A percentile compares a stretch with the other conserved stretches of the same genome.
phyloP scores from a whole-genome alignment of 768 basidiomycete genomes.

The Suillus clintonianus region DNA sequence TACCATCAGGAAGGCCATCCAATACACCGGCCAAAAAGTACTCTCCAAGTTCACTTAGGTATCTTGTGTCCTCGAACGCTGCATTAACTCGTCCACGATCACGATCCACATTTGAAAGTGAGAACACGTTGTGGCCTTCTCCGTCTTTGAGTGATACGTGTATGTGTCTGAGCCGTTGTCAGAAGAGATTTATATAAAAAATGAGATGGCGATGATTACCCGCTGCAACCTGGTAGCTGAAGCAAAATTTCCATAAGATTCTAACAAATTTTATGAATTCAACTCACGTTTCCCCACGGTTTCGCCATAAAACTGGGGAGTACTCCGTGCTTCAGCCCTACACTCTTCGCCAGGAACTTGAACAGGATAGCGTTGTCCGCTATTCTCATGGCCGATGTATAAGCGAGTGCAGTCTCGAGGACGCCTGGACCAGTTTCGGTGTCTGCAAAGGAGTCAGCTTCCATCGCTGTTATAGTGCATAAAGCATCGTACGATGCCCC shows the following conservation, averaged over 20 bases:
- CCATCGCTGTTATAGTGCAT: not conserved
- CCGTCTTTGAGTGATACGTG: constrained; percentile 83
- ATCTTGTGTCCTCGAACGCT: constrained; percentile 78
- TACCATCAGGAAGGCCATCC: constrained; percentile 87
- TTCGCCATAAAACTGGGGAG: constrained; percentile 99
- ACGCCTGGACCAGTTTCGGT: constrained; percentile 94
- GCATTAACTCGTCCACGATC: constrained; percentile 69
- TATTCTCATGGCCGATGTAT: constrained; percentile 77
- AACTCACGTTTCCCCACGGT: constrained; percentile 85
- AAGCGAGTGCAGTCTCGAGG: constrained; percentile 84
- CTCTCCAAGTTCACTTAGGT: constrained; percentile 81
- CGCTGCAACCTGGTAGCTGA: constrained; percentile 93
- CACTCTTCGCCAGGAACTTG: constrained; percentile 89
- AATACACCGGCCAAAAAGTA: constrained; percentile 94
- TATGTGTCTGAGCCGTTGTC: constrained; percentile 60
- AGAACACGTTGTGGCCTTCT: constrained; percentile 78
- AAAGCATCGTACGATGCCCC: constrained; percentile 69
- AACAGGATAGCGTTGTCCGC: constrained; percentile 92
- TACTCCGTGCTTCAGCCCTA: constrained; percentile 86
- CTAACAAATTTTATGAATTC: constrained; percentile 1
- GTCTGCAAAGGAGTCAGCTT: constrained; percentile 44
- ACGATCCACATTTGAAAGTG: constrained; percentile 61
- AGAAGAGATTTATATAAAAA: not conserved
- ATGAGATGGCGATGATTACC: constrained; percentile 46
- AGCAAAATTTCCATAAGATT: constrained; percentile 2